Percentiles rank a stretch among this genome's conserved stretches.
phyloP scores from a whole-genome alignment of 768 basidiomycete genomes.

The Suillus clintonianus region DNA sequence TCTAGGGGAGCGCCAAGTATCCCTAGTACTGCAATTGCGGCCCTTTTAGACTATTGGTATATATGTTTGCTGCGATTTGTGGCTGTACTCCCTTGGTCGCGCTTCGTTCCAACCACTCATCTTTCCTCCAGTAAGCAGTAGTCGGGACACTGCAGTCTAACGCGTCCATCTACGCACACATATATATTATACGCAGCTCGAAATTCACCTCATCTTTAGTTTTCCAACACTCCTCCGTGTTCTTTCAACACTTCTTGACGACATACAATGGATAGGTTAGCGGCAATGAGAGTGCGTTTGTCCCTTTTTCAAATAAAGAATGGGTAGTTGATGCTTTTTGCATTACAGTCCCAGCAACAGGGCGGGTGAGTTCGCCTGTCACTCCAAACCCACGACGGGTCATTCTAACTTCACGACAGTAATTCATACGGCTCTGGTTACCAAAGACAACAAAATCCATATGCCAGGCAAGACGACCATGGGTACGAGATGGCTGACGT shows the following conservation, averaged over 20 bases:
- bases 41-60: not conserved
- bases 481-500: constrained; percentile 76
- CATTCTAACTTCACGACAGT: constrained; percentile 20
- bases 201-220: not conserved
- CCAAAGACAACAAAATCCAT: constrained; percentile 56
- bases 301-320: not conserved
- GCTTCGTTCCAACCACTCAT: not conserved
- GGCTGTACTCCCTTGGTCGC: not conserved
- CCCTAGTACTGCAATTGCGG: not conserved
- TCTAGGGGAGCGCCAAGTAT: not conserved
- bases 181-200: not conserved
- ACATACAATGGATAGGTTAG: constrained; percentile 76
- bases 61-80: constrained; percentile 2
- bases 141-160: not conserved
- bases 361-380: constrained; percentile 51
- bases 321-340: constrained; percentile 7
- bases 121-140: not conserved
- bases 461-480: constrained; percentile 59
- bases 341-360: constrained; percentile 67
- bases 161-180: not conserved
- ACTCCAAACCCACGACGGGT: constrained; percentile 4
- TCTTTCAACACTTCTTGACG: constrained; percentile 55
- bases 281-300: constrained; percentile 72
- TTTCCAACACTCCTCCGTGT: not conserved
- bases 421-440: constrained; percentile 27